A percentile compares a stretch with the other conserved stretches of the same genome.
Conservation (phyloP, 164 flowering plant genomes). For the Magnolia changhungtana region DNA sequence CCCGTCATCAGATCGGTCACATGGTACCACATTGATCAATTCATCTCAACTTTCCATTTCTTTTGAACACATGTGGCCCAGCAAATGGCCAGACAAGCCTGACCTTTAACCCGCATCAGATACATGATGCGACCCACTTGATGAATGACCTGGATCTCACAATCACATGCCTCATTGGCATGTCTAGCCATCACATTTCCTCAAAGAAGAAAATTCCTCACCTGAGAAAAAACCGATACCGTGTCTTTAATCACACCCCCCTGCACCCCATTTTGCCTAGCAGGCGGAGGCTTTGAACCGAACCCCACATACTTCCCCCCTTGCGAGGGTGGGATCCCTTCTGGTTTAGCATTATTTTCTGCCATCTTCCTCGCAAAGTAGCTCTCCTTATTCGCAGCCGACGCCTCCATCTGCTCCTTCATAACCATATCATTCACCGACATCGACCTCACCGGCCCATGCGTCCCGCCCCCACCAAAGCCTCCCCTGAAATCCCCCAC, state of each 20-base stretch:
- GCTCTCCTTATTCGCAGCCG: slow-evolving; percentile 79
- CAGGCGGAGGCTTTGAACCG: slow-evolving; percentile 69
- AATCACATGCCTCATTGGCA: background rate
- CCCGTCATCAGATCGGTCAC: no score
- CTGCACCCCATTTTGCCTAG: slow-evolving; percentile 38
- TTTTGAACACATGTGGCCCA: no score
- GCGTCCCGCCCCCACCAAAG: slow-evolving; percentile 21
- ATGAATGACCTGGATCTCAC: background rate
- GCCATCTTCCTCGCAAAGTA: slow-evolving; percentile 70
- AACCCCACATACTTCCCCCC: slow-evolving; percentile 98
- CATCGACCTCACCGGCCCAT: slow-evolving; percentile 49
- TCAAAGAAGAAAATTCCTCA: slow-evolving; percentile 14
- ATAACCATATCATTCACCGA: slow-evolving; percentile 80
- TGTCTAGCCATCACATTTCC: background rate
- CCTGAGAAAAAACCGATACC: slow-evolving; percentile 83
- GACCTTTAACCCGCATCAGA: background rate
- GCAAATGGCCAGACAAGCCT: no score
- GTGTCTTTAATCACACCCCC: slow-evolving; percentile 61
- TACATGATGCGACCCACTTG: background rate
- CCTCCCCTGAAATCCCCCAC: slow-evolving; percentile 47
- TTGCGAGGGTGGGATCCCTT: slow-evolving; percentile 85
- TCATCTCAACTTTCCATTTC: no score
- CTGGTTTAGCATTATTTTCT: slow-evolving; percentile 84
- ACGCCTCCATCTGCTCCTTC: slow-evolving; percentile 68
- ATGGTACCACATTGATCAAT: no score